These are phyloP conservation scores for Aquilaria agallochum DNA, from an alignment of 441 rosid species.

Conservation along the genomic window DNA sequence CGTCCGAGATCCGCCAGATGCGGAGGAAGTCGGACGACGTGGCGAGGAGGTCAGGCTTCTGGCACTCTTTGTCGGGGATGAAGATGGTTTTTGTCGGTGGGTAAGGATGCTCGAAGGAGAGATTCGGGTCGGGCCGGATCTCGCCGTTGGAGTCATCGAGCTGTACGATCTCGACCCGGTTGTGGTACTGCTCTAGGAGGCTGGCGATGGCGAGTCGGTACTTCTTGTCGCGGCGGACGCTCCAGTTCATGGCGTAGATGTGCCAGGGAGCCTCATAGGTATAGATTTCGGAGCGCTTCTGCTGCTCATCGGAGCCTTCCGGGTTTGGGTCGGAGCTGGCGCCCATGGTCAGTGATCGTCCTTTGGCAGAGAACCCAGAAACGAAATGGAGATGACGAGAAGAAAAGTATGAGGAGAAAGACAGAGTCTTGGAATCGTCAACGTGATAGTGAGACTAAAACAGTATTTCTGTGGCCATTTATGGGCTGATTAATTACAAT, in stretches of 20 bases:
- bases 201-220: constrained; percentile 95
- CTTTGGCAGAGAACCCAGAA: neutral
- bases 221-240: constrained; percentile 96
- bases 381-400: too few species aligned
- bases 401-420: too few species aligned
- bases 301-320: constrained; percentile 87
- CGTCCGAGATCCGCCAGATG: constrained; percentile 75
- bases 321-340: constrained; percentile 68
- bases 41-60: constrained; percentile 83
- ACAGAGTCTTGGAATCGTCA: too few species aligned
- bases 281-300: constrained; percentile 91
- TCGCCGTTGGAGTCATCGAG: constrained; percentile 97
- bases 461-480: too few species aligned
- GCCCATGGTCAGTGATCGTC: constrained; percentile 35
- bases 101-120: constrained; percentile 87
- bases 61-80: constrained; percentile 91
- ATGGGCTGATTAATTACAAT: too few species aligned
- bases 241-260: constrained; percentile 98
- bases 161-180: constrained; percentile 89
- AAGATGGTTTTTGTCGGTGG: constrained; percentile 89
- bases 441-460: too few species aligned
- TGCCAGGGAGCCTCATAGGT: constrained; percentile 97
- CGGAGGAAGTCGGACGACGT: constrained; percentile 93
- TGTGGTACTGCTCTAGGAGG: constrained; percentile 72
- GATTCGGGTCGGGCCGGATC: constrained; percentile 82